Percentiles rank a stretch among this genome's conserved stretches.
Conservation (phyloP, 495 filamentous ascomycete species). For the Penicillium samsonianum region DNA sequence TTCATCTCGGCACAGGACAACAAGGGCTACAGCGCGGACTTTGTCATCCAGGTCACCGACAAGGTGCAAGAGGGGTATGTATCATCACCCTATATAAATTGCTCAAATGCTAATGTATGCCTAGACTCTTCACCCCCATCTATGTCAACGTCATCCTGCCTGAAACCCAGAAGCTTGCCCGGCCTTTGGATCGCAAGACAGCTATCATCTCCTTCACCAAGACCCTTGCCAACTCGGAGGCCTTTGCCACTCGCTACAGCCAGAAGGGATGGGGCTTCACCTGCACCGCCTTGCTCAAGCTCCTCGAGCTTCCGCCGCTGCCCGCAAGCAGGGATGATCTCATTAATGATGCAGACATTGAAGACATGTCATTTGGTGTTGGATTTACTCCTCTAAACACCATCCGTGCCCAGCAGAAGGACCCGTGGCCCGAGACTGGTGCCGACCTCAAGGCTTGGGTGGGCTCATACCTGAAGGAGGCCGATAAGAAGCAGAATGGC, state of each 20-base stretch:
- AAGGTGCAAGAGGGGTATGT: conserved; percentile 70
- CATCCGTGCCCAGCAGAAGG: conserved; percentile 65
- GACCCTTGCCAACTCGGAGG: conserved; percentile 76
- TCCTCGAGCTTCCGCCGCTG: conserved; percentile 82
- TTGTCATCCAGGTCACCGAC: conserved; percentile 79
- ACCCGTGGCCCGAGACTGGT: conserved; percentile 78
- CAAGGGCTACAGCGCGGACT: conserved; percentile 84
- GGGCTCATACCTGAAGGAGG: conserved; percentile 64
- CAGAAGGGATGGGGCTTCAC: conserved; percentile 89
- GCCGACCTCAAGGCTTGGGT: conserved; percentile 80
- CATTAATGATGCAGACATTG: conserved; percentile 81
- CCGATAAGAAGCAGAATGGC: conserved; percentile 56
- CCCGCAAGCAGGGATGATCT: conserved; percentile 71
- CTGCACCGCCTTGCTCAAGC: conserved; percentile 78
- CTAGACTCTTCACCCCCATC: conserved; percentile 75
- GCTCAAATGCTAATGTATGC: conserved; percentile 25
- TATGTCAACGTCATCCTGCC: conserved; percentile 86
- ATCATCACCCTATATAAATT: neutral
- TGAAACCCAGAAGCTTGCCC: conserved; percentile 80
- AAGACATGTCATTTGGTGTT: conserved; percentile 91
- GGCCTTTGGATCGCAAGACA: conserved; percentile 87
- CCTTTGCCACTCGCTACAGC: conserved; percentile 67
- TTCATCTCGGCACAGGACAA: conserved; percentile 75
- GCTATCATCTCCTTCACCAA: conserved; percentile 91
- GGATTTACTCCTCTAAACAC: conserved; percentile 92